Percentiles rank a stretch among this genome's conserved stretches.
These are phyloP conservation scores for Boletus insuetus DNA, from an alignment of 768 basidiomycete species.

Conservation along the genomic window DNA sequence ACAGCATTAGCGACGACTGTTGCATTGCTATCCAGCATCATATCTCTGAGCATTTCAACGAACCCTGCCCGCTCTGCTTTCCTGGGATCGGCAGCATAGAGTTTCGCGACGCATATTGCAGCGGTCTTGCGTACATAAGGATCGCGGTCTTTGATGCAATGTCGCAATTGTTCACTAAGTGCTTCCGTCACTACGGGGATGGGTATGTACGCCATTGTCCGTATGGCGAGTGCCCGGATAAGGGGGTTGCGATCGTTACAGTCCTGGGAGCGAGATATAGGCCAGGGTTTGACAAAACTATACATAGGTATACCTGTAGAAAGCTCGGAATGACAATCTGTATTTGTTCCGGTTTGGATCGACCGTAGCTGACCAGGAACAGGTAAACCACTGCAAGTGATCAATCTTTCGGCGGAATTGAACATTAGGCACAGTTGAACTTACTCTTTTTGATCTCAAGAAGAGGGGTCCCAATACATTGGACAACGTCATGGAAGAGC, in stretches of 20 bases:
- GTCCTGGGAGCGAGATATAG: constrained; percentile 54
- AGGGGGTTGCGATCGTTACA: constrained; percentile 95
- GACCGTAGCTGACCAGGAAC: constrained; percentile 95
- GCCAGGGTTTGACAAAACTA: constrained; percentile 5
- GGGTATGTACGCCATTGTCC: constrained; percentile 99
- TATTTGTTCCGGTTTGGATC: constrained; percentile 91
- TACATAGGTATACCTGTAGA: constrained; percentile 58
- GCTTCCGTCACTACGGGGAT: constrained; percentile 84
- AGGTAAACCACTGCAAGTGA: constrained; percentile 84
- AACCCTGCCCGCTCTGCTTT: constrained; percentile 89
- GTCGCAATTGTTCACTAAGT: constrained; percentile 85
- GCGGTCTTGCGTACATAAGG: constrained; percentile 99
- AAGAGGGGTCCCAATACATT: constrained; percentile 91
- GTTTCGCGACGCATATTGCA: constrained; percentile 94
- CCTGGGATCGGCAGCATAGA: constrained; percentile 85
- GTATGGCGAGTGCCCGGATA: constrained; percentile 93
- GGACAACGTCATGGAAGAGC: constrained; percentile 92
- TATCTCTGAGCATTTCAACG: constrained; percentile 85
- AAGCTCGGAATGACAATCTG: constrained; percentile 89
- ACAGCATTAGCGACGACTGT: constrained; percentile 98
- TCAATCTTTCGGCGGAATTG: not conserved
- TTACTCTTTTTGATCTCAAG: constrained; percentile 99
- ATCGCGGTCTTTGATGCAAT: constrained; percentile 90
- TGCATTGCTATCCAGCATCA: constrained; percentile 91
- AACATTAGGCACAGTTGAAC: constrained; percentile 26